Base-by-base conservation (phyloP, 805 yeast species). In the Ogataea sp. region DNA sequence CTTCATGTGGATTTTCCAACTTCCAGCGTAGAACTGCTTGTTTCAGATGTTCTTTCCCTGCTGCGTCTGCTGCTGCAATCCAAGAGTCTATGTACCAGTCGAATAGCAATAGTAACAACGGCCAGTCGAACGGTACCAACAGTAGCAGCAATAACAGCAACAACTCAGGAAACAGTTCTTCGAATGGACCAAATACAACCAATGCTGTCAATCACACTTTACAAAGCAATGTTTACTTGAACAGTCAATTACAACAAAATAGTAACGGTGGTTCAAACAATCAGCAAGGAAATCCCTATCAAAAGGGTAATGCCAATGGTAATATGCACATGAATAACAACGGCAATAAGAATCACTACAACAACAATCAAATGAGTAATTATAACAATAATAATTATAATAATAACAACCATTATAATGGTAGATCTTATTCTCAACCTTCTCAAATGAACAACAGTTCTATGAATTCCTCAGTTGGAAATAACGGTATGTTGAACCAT, bases 1-100 rank as follows among this genome's bases (percentile, higher is more conserved):
- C 96, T 20, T 80, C 89, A 6, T 89, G 97, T 68, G 96, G 96
- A 1, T 89, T 89, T 53, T 84, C 95, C 20, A 89, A 89, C 60
- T 89, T 89, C 63, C 97, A 89, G 62, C 75, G 96, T 52, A 73
- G 97, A 60, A 83, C 94, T 2, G 94, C 94, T 2, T 89, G 97
- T 61, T 87, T 89, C 68, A 71, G 96, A 46, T 89, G 97, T 57
- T 81, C 90, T 2, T 87, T 83, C 62, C 95, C 96, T 6, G 85
- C 86, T 9, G 69, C 85, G 10, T 68, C 84, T 32, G 85, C 87
- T 6, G 79, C 74, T 20, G 72, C 85, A 6, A 70, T 79, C 43
- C 85, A 79, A 48, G 86, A 78, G 40, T 72, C 76, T n/a, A 70
- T 73, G 51, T 67, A 66, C 51, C 50, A 64, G 1, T 48, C 37